A percentile compares a stretch with the other conserved stretches of the same genome.
phyloP scores from a whole-genome alignment of 2,329 filamentous ascomycete genomes.

The Mycosphaerelloides madeirae region DNA sequence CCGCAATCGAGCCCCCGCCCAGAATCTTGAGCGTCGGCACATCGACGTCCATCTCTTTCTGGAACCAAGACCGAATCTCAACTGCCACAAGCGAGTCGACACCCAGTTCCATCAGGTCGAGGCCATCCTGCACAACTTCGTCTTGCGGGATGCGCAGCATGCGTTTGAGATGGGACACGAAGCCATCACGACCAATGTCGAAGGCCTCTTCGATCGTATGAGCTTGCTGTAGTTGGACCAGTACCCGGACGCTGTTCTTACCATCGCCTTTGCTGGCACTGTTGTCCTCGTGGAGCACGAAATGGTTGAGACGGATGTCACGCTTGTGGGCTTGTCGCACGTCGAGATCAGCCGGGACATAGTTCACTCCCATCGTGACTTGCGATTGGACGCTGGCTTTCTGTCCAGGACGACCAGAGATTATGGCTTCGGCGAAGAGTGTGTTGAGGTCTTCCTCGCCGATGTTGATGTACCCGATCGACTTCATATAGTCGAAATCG shows the following conservation, averaged over 20 bases:
- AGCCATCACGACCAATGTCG: not conserved
- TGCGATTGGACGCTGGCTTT: not conserved
- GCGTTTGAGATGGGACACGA: not conserved
- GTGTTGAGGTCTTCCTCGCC: conserved; percentile 50
- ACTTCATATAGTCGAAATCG: not conserved
- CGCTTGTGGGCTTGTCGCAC: not conserved
- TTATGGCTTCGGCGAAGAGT: conserved; percentile 49
- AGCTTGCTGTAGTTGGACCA: not conserved
- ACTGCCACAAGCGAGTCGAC: conserved; percentile 37
- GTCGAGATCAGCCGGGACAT: not conserved
- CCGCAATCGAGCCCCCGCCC: not conserved
- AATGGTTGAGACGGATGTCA: not conserved
- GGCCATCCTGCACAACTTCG: no score
- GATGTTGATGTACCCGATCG: conserved; percentile 19
- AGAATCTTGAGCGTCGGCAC: conserved; percentile 46
- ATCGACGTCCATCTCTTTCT: conserved; percentile 40
- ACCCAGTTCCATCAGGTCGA: no score
- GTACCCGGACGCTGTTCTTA: not conserved
- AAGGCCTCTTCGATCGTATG: not conserved
- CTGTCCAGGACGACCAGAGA: conserved; percentile 37
- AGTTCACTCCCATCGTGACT: not conserved
- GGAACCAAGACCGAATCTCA: conserved; percentile 44
- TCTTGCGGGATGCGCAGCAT: not conserved
- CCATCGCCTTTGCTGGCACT: not conserved
- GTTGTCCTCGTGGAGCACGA: not conserved